Conservation (phyloP, 495 filamentous ascomycete species). For the Hyphodiscus hymeniophilus region DNA sequence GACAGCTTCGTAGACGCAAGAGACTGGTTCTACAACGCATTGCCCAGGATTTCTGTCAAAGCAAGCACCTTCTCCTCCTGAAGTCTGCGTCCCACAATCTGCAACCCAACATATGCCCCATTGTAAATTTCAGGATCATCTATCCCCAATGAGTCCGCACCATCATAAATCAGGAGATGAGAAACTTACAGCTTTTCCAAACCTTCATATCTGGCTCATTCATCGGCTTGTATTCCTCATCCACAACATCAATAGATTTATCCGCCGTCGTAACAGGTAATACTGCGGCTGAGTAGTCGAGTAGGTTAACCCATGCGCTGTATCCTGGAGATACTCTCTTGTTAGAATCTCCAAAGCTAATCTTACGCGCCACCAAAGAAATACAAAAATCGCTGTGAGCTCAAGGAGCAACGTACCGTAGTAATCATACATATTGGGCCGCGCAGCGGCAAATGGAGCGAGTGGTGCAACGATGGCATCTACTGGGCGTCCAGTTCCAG, state of each 20-base stretch:
- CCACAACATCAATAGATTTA: constrained; percentile 16
- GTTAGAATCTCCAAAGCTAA: constrained; percentile 5
- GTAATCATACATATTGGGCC: constrained; percentile 37
- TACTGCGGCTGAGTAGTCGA: constrained; percentile 55
- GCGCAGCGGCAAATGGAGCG: constrained; percentile 26
- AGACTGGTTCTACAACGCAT: constrained; percentile 16
- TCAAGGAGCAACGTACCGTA: constrained; percentile 26
- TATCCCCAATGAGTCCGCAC: constrained; percentile 7
- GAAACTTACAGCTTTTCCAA: constrained; percentile 12
- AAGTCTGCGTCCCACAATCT: constrained; percentile 39
- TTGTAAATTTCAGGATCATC: constrained; percentile 37
- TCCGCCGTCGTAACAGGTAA: constrained; percentile 43
- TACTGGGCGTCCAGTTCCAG: constrained; percentile 48
- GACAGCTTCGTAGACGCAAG: too few relatives aligned
- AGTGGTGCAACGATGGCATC: constrained; percentile 38
- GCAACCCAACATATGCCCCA: constrained; percentile 38
- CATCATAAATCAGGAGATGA: background rate
- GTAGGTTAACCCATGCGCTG: constrained; percentile 48
- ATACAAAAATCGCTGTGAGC: background rate
- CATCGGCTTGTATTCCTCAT: constrained; percentile 24
- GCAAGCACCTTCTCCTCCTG: constrained; percentile 41
- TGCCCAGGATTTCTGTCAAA: constrained; percentile 20
- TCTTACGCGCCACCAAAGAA: background rate
- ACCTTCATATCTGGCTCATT: constrained; percentile 33
- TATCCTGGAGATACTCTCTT: constrained; percentile 14